Conservation (phyloP, 345 rosid species). For the Durio zibethinus region DNA sequence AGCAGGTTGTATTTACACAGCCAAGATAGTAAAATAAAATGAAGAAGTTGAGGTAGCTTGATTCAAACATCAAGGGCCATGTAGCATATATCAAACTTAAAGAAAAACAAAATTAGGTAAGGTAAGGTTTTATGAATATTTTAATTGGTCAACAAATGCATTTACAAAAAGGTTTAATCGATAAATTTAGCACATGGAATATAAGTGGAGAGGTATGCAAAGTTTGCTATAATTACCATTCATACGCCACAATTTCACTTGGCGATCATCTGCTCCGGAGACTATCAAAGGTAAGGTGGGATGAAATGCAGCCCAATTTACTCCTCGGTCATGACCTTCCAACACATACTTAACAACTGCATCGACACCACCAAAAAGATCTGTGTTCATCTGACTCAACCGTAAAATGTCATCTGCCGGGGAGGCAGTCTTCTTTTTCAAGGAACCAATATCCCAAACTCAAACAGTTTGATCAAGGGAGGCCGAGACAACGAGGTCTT, state of each 20-base stretch:
- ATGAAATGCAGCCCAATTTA: slow-evolving; percentile 98
- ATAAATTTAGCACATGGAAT: not conserved
- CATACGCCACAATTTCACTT: slow-evolving; percentile 98
- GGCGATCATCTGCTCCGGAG: slow-evolving; percentile 98
- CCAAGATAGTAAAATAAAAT: not conserved
- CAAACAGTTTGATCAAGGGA: slow-evolving; percentile 97
- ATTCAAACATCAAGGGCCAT: not conserved
- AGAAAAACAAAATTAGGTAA: not conserved
- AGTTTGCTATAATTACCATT: slow-evolving; percentile 48
- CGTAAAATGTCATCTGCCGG: slow-evolving; percentile 90
- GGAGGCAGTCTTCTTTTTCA: slow-evolving; percentile 82
- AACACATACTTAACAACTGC: slow-evolving; percentile 92
- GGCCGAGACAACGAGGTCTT: slow-evolving; percentile 94
- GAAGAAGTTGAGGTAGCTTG: not conserved
- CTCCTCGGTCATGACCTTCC: slow-evolving; percentile 99
- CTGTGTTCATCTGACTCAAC: slow-evolving; percentile 87
- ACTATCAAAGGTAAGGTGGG: slow-evolving; percentile 93
- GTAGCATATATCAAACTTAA: not conserved
- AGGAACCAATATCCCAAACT: slow-evolving; percentile 94
- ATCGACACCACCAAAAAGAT: slow-evolving; percentile 92
- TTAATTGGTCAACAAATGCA: not conserved
- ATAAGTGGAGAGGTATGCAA: not conserved
- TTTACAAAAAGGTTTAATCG: not conserved
- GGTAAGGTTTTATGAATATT: not conserved
- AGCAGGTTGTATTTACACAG: not conserved